Base-by-base conservation (phyloP, 2,329 filamentous ascomycete genomes). In the Aspergillus udagawae region DNA sequence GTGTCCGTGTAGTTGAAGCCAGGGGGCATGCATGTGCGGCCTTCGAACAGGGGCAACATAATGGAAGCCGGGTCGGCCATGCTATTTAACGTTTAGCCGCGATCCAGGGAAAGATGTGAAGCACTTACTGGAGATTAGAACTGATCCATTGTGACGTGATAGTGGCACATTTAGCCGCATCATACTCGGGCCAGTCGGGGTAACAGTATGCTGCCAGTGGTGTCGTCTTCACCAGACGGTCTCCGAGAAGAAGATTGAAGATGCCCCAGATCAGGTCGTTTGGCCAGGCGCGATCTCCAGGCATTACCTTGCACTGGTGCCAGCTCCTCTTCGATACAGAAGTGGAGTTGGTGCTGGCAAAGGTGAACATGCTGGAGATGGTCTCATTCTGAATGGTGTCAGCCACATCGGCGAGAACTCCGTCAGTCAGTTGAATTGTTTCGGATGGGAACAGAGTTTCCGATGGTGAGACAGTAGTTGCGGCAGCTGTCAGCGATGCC, bases 1-100 rank as follows among this genome's bases (percentile, higher is more conserved):
- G 57, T 52, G 14, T 49, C 62, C 5, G 64, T 62, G n/a, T 60
- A 47, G 57, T 69, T 57, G 17, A 51, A 32, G 29, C 12, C 55
- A 6, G 62, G 67, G 9, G 68, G 67, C 8, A 69, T 58, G 28
- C 67, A 70, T n/a, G 57, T 63, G 9, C 66, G 56, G 17, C 67
- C 67, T 48, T 69, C 63, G 28, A 63, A 70, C 27, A 69, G 54
- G 7, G 67, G 68, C 63, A 63, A 67, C 65, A 69, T 70, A 42
- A 64, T 62, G 4, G 63, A 68, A 4, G 62, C 64, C 6, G 65
- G 48, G 28, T 69, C 61, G 1, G 60, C 63, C 14, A 59, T 62
- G 53, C 67, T 69, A 21, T 41, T 12, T n/a, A 1, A 4, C 5
- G 8, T 61, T 61, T 2, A 42, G 45, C 8, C 27, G 29, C 35